Evolutionary conservation across 768 basidiomycete species (phyloP).

Genomic region (Ramaria sp.): DNA sequence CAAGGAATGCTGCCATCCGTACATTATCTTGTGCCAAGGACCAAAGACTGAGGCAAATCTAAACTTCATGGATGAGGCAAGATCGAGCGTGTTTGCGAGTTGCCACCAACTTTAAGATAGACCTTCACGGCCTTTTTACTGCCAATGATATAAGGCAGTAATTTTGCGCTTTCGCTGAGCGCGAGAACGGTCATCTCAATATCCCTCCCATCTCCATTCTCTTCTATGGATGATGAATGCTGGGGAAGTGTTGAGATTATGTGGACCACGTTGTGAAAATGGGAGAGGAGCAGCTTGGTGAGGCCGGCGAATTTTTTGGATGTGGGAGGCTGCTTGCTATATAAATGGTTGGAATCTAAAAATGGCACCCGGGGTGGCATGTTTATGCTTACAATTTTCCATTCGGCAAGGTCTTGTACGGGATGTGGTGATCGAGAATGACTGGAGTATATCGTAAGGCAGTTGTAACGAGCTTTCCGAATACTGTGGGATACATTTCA

Average conservation of each 20-base stretch:
- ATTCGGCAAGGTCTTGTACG: slow-evolving; percentile 69
- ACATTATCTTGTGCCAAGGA: slow-evolving; percentile 69
- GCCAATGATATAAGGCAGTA: slow-evolving; percentile 79
- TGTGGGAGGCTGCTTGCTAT: slow-evolving; percentile 77
- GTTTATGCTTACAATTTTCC: slow-evolving; percentile 69
- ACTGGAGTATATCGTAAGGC: slow-evolving; percentile 85
- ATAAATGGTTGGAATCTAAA: slow-evolving; percentile 4
- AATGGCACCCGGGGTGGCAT: not conserved
- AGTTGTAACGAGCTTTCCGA: slow-evolving; percentile 84
- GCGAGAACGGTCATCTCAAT: slow-evolving; percentile 56
- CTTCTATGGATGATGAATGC: slow-evolving; percentile 5
- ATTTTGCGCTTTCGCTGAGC: slow-evolving; percentile 74
- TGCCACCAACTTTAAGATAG: slow-evolving; percentile 64
- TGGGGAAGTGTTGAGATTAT: slow-evolving; percentile 55
- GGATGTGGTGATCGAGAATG: slow-evolving; percentile 76
- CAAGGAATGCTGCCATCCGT: slow-evolving; percentile 78
- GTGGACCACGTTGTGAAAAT: slow-evolving; percentile 79
- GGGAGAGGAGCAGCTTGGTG: slow-evolving; percentile 80
- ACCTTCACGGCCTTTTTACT: slow-evolving; percentile 77
- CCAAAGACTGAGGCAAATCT: slow-evolving; percentile 85
- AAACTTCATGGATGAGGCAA: not conserved
- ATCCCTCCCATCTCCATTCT: slow-evolving; percentile 29
- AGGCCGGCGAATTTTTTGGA: slow-evolving; percentile 64
- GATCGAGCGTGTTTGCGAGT: not conserved
- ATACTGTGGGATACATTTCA: slow-evolving; percentile 44